Evolutionary conservation across 495 filamentous ascomycete species (phyloP).

Genomic region (Xylaria flabelliformis): DNA sequence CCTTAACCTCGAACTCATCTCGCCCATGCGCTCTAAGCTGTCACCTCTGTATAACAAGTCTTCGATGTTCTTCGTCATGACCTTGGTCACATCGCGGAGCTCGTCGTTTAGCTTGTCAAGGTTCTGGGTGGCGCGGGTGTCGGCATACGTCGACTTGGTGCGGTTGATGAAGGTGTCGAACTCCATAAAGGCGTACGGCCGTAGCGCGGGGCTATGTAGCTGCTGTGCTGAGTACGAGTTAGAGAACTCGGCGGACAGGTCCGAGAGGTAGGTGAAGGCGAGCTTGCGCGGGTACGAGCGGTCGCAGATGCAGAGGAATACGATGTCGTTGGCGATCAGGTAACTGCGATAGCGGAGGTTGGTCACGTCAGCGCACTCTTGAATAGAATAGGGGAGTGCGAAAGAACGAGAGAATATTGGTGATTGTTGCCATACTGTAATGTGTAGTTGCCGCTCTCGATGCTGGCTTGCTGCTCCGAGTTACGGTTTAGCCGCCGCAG

Average conservation of each 20-base stretch:
- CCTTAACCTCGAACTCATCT: constrained; percentile 81
- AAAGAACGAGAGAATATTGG: background rate
- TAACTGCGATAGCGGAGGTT: constrained; percentile 63
- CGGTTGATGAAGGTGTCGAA: constrained; percentile 97
- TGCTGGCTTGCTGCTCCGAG: constrained; percentile 87
- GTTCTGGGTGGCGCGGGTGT: constrained; percentile 85
- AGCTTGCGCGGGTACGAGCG: constrained; percentile 95
- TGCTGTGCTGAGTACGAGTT: constrained; percentile 78
- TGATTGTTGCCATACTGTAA: constrained; percentile 69
- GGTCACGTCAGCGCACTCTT: constrained; percentile 10
- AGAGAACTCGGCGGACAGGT: constrained; percentile 89
- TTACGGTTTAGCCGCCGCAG: constrained; percentile 84
- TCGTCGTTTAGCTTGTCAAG: constrained; percentile 92
- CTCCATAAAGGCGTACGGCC: constrained; percentile 95
- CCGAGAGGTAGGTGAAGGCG: constrained; percentile 96
- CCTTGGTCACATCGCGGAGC: constrained; percentile 94
- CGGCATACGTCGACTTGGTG: constrained; percentile 94
- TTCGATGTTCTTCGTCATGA: constrained; percentile 99
- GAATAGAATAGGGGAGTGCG: background rate
- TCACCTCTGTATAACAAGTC: constrained; percentile 95
- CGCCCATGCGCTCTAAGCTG: constrained; percentile 95
- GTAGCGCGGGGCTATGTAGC: constrained; percentile 73
- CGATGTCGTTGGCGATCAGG: constrained; percentile 77
- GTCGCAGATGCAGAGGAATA: constrained; percentile 93
- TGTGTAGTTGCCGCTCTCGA: constrained; percentile 82